Evolutionary conservation across 495 filamentous ascomycete genomes (phyloP), one percentile per base, ranked within the genome.

Genomic region (Oleoguttula mirabilis): DNA sequence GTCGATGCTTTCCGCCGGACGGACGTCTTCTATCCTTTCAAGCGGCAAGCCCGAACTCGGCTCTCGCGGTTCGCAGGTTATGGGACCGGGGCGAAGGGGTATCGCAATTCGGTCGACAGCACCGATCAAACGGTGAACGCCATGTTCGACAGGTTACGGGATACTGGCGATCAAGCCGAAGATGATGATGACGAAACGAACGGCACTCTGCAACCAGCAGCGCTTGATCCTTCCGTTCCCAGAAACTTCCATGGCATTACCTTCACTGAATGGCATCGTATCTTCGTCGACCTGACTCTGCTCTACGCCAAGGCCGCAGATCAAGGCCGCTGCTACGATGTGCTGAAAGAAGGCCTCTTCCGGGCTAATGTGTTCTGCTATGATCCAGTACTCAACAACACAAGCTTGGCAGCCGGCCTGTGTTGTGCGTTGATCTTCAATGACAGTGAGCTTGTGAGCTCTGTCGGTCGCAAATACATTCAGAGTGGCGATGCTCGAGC

Each of bases 201-300:
- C 21, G 6, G 14, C 15, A 40, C 22, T n/a, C n/a, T n/a, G n/a
- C n/a, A n/a, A n/a, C n/a, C n/a, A n/a, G n/a, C n/a, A n/a, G n/a
- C n/a, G n/a, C n/a, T n/a, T n/a, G n/a, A n/a, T n/a, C n/a, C n/a
- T n/a, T 17, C 52, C 16, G 68, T 75, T 34, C 80, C 74, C 24
- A 66, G 66, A 32, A 71, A 76, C 11, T 93, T 90, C 57, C 76
- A 82, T 43, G 82, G 79, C 4, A 82, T 96, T 32, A 53, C 73
- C 0, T 93, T 94, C 52, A 67, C 75, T 36, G 67, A 73, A 21
- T 98, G 90, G 90, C 72, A 94, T 3, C 80, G 92, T 42, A 71
- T 93, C n/a, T 92, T 96, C 56, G 71, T 87, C 32, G 76, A 87
- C 52, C 92, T 90, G 56, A 80, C 84, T 10, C 67, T 94, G 25